phyloP scores from a whole-genome alignment of 176 grass and related monocot species.

The Zoysia japonica region DNA sequence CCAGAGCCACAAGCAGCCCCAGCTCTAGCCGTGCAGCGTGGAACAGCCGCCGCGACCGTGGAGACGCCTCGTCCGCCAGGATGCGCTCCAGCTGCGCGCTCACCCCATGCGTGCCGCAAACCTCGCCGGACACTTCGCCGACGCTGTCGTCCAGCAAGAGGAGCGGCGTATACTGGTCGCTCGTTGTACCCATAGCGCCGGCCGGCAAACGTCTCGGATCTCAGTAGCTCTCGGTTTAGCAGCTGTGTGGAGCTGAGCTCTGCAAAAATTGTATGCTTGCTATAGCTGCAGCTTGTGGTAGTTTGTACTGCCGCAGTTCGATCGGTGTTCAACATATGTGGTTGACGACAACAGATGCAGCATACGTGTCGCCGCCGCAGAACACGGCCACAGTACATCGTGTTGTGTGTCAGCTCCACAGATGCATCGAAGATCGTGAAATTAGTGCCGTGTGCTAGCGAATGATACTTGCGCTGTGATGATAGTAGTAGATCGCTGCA shows the following conservation, averaged over 20 bases:
- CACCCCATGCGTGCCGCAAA: not conserved
- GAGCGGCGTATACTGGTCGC: not conserved
- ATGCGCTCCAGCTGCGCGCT: constrained; percentile 8
- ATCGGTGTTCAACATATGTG: too few species aligned
- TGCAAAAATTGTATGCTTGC: too few species aligned
- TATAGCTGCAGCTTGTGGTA: too few species aligned
- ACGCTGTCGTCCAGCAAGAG: not conserved
- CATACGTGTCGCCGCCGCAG: too few species aligned
- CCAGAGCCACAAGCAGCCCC: constrained; percentile 26
- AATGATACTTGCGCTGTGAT: not conserved
- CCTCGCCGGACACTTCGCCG: too few species aligned
- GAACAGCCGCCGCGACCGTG: not conserved
- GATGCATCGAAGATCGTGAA: not conserved
- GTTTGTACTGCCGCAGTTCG: too few species aligned
- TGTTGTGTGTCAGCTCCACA: too few species aligned
- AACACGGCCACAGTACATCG: not conserved
- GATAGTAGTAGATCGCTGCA: not conserved
- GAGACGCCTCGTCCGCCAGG: not conserved
- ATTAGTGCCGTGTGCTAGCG: not conserved
- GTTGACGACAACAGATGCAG: not conserved
- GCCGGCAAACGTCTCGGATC: too few species aligned
- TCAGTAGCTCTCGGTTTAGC: not conserved
- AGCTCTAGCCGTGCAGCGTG: constrained; percentile 12
- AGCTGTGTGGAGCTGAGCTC: too few species aligned
- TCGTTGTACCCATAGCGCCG: not conserved